phyloP scores from a whole-genome alignment of 1,284 basidiomycete genomes.

The Rhizopogon hawkerae region DNA sequence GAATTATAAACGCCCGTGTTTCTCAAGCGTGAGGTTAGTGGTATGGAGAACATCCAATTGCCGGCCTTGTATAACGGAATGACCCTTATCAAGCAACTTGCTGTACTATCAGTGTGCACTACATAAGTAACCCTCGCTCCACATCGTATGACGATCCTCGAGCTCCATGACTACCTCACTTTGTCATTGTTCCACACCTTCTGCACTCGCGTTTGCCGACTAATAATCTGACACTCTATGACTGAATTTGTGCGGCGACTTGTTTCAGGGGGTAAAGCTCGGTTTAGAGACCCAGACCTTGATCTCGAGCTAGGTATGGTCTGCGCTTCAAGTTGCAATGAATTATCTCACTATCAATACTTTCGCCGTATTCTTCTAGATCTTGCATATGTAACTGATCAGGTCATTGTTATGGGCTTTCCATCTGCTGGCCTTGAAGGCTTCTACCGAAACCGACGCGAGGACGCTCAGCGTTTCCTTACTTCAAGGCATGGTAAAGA shows the following conservation, averaged over 20 bases:
- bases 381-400: slow-evolving; percentile 75
- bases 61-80: no score
- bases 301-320: slow-evolving; percentile 57
- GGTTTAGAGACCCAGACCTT: slow-evolving; percentile 65
- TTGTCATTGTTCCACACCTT: not conserved
- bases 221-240: slow-evolving; percentile 29
- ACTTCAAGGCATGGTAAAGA: slow-evolving; percentile 66
- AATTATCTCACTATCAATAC: not conserved
- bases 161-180: not conserved
- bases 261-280: slow-evolving; percentile 70
- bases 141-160: no score
- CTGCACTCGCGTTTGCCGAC: not conserved
- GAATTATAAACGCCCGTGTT: no score
- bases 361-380: slow-evolving; percentile 34
- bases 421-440: slow-evolving; percentile 76
- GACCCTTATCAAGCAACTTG: no score
- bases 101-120: no score
- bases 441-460: slow-evolving; percentile 73
- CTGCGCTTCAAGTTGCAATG: not conserved
- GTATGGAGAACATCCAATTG: no score
- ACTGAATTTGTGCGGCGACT: slow-evolving; percentile 54
- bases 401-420: slow-evolving; percentile 85
- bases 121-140: no score
- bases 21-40: no score
- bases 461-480: slow-evolving; percentile 74